phyloP scores from a whole-genome alignment of 2,329 filamentous ascomycete species.

The Penicillium sp. region DNA sequence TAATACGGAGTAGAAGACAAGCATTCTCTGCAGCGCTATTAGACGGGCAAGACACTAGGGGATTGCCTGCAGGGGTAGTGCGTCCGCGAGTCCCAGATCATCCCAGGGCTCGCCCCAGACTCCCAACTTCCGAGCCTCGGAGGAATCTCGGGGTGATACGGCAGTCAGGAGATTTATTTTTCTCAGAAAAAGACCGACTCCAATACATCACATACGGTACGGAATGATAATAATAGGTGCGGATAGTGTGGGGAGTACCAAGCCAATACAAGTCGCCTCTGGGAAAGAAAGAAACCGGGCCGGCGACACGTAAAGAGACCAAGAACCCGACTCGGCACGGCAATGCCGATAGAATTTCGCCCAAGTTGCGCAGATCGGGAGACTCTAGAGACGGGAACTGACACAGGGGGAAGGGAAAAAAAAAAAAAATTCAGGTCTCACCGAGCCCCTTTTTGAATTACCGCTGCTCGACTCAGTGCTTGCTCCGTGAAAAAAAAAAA shows the following conservation, averaged over 20 bases:
- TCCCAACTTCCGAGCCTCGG: constrained; percentile 15
- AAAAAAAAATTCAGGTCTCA: constrained; percentile 1
- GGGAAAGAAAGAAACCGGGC: not conserved
- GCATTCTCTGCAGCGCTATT: not conserved
- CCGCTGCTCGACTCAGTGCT: constrained; percentile 12
- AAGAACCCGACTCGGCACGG: constrained; percentile 18
- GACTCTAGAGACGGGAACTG: constrained; percentile 21
- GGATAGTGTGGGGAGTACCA: not conserved
- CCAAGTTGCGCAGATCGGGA: constrained; percentile 20
- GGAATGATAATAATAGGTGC: not conserved
- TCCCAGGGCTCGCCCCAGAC: constrained; percentile 8
- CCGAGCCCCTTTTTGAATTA: constrained; percentile 16
- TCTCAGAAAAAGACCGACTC: not conserved
- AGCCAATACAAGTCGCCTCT: not conserved
- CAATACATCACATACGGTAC: not conserved
- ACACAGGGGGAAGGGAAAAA: not conserved
- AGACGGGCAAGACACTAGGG: not conserved
- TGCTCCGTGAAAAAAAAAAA: constrained; percentile 18
- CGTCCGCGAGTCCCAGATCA: not conserved
- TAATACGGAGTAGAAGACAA: not conserved
- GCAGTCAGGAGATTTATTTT: not conserved
- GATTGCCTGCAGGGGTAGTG: constrained; percentile 4
- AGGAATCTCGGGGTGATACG: constrained; percentile 13
- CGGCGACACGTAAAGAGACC: not conserved
- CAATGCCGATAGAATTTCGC: constrained; percentile 16